Percentiles rank a stretch among this genome's conserved stretches.
These are phyloP conservation scores for Nannochloropsis gaditana DNA, from an alignment of 108 stramenopile genomes.

Conservation along the genomic window DNA sequence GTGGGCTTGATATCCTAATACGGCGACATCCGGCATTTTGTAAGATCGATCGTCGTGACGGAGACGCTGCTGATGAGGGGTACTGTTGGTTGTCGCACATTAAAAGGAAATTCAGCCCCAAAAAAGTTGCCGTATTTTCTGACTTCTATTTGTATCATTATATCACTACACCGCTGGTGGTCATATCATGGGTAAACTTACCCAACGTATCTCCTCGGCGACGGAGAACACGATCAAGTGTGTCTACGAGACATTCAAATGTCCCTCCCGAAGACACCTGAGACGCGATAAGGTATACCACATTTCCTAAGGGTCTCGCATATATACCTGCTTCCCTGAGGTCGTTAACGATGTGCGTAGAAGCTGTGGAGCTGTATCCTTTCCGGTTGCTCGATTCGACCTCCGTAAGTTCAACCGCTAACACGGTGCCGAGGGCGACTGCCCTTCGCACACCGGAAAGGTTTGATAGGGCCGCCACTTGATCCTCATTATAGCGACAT, in stretches of 20 bases:
- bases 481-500: background rate
- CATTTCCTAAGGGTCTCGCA: background rate
- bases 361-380: background rate
- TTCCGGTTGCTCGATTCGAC: background rate
- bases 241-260: background rate
- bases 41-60: too few relatives aligned
- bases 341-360: background rate
- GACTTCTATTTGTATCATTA: too few relatives aligned
- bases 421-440: slow-evolving; percentile 6
- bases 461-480: background rate
- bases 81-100: too few relatives aligned
- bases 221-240: background rate
- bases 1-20: too few relatives aligned
- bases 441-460: background rate
- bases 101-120: too few relatives aligned
- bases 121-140: too few relatives aligned
- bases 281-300: background rate
- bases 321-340: background rate
- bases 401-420: background rate
- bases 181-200: too few relatives aligned
- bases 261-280: background rate
- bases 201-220: background rate
- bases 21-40: too few relatives aligned
- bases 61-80: too few relatives aligned
- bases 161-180: too few relatives aligned